Base-by-base conservation (phyloP, 345 rosid genomes). In the Kandelia obovata region DNA sequence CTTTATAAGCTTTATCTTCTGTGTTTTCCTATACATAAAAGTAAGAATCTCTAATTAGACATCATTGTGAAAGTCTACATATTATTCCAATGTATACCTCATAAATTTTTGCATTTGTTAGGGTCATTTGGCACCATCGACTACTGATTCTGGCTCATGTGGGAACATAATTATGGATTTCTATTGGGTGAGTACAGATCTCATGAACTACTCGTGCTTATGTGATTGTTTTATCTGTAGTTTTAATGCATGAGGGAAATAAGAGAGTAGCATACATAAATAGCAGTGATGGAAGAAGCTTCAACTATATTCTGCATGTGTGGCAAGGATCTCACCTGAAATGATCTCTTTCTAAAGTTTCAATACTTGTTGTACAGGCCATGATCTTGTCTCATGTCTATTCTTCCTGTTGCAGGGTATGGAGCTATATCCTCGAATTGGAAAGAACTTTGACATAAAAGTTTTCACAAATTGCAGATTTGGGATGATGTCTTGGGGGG, bases 401-500 rank as follows among this genome's bases (percentile, higher is more conserved):
- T 71, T 59, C 15, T 63, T 57, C 52, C 73, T 77, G 55, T 69
- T 81, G 71, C 84, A 96, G 99, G 99, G 99, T 43, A 90, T 92
- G 99, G 98, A 92, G 83, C 74, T 95, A 64, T 95, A 95, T 84
- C 99, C 99, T 69, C 89, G 99, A 75, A 92, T 96, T 77, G 98
- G 99, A 25, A 90, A 90, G 77, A 81, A 82, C 89, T 96, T 96
- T 58, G 97, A 96, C 84, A 89, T 96, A 81, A 96, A 96, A 78
- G 96, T 92, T 70, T 96, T 96, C 83, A 92, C 98, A 62, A 96
- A 90, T 77, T 90, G 99, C 86, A 88, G 99, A 83, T 92, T 96
- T 61, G 99, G 99, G 71, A 88, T 96, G 98, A 96, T 92, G 97
- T 86, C 96, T 58, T 96, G 99, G 98, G 98, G 98, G 64, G 97